Evolutionary conservation across 2,329 filamentous ascomycete species (phyloP).

Genomic region (Pseudocercospora fijiensis): DNA sequence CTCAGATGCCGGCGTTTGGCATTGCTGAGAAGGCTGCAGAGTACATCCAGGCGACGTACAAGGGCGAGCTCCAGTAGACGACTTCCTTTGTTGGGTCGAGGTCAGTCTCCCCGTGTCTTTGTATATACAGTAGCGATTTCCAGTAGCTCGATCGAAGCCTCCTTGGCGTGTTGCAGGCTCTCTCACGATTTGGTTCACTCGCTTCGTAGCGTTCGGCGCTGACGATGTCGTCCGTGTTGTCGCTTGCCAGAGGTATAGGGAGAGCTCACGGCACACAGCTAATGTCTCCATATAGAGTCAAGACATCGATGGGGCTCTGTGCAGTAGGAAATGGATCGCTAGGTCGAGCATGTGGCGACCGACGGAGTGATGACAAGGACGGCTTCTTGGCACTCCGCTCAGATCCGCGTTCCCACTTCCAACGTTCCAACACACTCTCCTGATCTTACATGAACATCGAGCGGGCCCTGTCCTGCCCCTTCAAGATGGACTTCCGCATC

Average conservation of each 20-base stretch:
- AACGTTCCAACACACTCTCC: not conserved
- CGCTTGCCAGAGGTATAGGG: too few species aligned
- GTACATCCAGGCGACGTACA: slow-evolving; percentile 18
- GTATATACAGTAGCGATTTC: slow-evolving; percentile 1
- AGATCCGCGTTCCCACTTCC: not conserved
- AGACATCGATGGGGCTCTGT: too few species aligned
- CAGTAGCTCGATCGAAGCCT: not conserved
- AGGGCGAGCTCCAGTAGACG: not conserved
- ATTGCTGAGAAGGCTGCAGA: slow-evolving; percentile 54
- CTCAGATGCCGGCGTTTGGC: slow-evolving; percentile 59
- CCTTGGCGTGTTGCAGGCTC: not conserved
- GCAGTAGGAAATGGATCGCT: too few species aligned
- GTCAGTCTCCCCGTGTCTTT: not conserved
- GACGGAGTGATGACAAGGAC: not conserved
- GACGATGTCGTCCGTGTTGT: too few species aligned
- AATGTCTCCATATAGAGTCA: too few species aligned
- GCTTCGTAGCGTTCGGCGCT: too few species aligned
- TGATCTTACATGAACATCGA: not conserved
- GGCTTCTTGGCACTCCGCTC: not conserved
- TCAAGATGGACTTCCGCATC: not conserved
- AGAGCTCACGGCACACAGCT: too few species aligned
- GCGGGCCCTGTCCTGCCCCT: too few species aligned
- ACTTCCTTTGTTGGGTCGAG: not conserved
- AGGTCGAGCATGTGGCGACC: too few species aligned
- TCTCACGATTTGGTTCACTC: too few species aligned